These are phyloP conservation scores for Agroathelia rolfsii DNA, from an alignment of 1,284 basidiomycete species.

Conservation along the genomic window DNA sequence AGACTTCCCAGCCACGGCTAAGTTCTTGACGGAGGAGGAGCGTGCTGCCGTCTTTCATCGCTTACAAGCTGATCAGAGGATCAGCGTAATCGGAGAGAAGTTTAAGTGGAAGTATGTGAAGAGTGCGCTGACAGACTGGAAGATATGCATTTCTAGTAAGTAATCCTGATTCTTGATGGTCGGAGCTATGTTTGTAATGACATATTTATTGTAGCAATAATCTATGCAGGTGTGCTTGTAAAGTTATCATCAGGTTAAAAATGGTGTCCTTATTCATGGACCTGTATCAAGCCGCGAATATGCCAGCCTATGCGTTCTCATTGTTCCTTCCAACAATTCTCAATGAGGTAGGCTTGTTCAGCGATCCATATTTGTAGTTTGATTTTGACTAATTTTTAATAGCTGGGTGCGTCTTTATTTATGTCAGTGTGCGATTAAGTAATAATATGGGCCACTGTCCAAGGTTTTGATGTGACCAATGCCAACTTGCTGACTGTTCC, in stretches of 20 bases:
- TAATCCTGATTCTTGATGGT: constrained; percentile 5
- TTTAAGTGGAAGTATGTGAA: constrained; percentile 53
- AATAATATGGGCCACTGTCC: constrained; percentile 5
- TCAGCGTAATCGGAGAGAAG: constrained; percentile 61
- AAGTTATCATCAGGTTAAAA: constrained; percentile 22
- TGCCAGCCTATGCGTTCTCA: constrained; percentile 64
- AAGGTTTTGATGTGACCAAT: constrained; percentile 56
- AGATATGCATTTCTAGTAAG: constrained; percentile 61
- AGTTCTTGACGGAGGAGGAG: constrained; percentile 63
- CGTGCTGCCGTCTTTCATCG: constrained; percentile 54
- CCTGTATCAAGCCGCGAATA: constrained; percentile 41
- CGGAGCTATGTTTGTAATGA: no score
- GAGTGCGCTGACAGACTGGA: constrained; percentile 59
- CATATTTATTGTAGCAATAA: neutral
- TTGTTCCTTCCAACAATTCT: constrained; percentile 69
- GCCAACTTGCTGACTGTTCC: constrained; percentile 70
- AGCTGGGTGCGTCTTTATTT: constrained; percentile 32
- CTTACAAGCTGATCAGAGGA: constrained; percentile 62
- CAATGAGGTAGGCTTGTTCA: constrained; percentile 34
- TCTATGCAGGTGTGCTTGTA: neutral
- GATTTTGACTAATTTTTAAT: constrained; percentile 17
- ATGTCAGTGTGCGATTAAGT: constrained; percentile 11
- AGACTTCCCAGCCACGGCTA: constrained; percentile 76
- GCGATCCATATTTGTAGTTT: constrained; percentile 12
- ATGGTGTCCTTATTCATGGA: constrained; percentile 23